phyloP scores from a whole-genome alignment of 2,329 filamentous ascomycete species.

The Fusarium xyrophilum region DNA sequence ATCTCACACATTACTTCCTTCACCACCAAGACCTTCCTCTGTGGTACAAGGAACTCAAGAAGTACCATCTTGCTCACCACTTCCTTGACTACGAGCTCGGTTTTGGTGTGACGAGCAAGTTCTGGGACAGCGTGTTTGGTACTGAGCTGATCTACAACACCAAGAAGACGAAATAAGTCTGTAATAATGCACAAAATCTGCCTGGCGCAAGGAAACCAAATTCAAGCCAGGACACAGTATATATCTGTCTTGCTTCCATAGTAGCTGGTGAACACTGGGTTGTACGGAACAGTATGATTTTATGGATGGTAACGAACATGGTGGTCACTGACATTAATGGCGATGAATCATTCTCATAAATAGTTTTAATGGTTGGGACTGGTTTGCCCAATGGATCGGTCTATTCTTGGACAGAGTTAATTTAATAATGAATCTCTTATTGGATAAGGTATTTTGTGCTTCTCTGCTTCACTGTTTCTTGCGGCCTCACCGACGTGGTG shows the following conservation, averaged over 20 bases:
- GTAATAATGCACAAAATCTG: neutral
- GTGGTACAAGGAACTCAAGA: slow-evolving; percentile 93
- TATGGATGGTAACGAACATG: slow-evolving; percentile 40
- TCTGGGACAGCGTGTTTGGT: slow-evolving; percentile 94
- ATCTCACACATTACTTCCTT: slow-evolving; percentile 97
- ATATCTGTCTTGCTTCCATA: slow-evolving; percentile 24
- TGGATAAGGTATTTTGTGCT: neutral
- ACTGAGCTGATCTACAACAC: slow-evolving; percentile 70
- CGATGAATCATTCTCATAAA: slow-evolving; percentile 30
- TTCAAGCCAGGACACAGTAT: slow-evolving; percentile 19
- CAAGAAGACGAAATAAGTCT: slow-evolving; percentile 46
- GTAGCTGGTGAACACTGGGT: slow-evolving; percentile 31
- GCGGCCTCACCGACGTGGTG: slow-evolving; percentile 6
- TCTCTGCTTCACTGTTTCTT: neutral
- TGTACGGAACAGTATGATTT: slow-evolving; percentile 36
- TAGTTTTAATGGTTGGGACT: slow-evolving; percentile 40
- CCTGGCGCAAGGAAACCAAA: neutral
- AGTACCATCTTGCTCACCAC: slow-evolving; percentile 96
- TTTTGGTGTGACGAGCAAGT: slow-evolving; percentile 93
- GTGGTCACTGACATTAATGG: slow-evolving; percentile 37
- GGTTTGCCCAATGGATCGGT: slow-evolving; percentile 25
- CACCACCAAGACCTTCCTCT: slow-evolving; percentile 91
- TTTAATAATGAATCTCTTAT: slow-evolving; percentile 30
- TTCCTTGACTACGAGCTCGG: slow-evolving; percentile 98
- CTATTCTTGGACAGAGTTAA: slow-evolving; percentile 29